Conservation (phyloP, 768 basidiomycete genomes). For the Hericium erinaceus region DNA sequence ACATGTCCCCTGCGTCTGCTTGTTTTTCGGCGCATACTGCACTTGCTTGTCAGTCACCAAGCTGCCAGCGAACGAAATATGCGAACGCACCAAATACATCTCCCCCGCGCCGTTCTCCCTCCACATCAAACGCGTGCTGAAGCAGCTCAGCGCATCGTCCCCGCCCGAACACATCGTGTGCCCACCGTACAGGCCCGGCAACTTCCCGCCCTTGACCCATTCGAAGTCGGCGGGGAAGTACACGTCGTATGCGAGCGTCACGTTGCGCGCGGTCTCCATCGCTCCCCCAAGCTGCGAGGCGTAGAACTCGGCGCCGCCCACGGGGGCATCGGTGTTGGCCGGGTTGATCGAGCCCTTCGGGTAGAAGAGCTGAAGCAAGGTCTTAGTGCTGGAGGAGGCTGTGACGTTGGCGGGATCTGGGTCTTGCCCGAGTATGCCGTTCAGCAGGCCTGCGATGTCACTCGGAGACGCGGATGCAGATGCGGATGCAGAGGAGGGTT, state of each 20-base stretch:
- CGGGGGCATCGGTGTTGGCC: constrained; percentile 28
- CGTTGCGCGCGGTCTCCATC: constrained; percentile 37
- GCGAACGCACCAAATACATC: constrained; percentile 48
- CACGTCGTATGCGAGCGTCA: constrained; percentile 59
- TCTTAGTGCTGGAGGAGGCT: neutral
- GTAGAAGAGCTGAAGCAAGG: constrained; percentile 53
- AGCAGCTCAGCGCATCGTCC: constrained; percentile 61
- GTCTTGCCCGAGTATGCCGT: too few species aligned
- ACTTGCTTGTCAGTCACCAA: neutral
- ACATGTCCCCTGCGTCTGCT: constrained; percentile 55
- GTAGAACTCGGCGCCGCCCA: constrained; percentile 70
- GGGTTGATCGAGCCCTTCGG: constrained; percentile 67
- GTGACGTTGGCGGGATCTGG: neutral
- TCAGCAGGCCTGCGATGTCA: too few species aligned
- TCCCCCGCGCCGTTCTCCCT: constrained; percentile 59
- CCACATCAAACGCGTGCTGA: constrained; percentile 86
- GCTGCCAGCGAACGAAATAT: neutral
- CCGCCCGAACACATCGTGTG: constrained; percentile 65
- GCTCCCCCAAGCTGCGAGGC: constrained; percentile 31
- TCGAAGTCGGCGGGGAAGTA: constrained; percentile 70
- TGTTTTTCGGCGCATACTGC: constrained; percentile 70
- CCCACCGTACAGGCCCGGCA: constrained; percentile 75
- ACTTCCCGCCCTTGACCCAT: constrained; percentile 76
- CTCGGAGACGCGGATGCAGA: constrained; percentile 7
- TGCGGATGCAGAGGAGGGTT: neutral